These are phyloP conservation scores for Hymenoscyphus linearis DNA, from an alignment of 2,329 filamentous ascomycete genomes.

Conservation along the genomic window DNA sequence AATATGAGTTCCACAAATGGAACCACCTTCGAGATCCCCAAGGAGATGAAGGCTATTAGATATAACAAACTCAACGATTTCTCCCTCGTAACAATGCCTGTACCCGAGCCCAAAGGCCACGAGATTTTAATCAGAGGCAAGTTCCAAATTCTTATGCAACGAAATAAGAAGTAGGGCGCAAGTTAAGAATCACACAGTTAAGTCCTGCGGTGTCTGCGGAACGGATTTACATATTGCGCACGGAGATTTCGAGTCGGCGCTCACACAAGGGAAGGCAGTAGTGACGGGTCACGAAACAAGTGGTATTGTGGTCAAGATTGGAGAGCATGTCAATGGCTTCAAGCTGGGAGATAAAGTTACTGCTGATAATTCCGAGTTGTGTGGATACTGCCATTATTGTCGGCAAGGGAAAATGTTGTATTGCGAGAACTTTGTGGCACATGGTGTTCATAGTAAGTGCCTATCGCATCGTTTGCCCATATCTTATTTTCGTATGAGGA, in stretches of 20 bases:
- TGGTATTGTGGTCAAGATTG: conserved; percentile 18
- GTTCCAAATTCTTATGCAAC: neutral
- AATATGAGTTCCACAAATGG: conserved; percentile 10
- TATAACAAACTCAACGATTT: conserved; percentile 20
- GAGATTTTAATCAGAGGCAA: conserved; percentile 16
- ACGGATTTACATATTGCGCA: conserved; percentile 18
- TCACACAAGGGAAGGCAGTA: conserved; percentile 14
- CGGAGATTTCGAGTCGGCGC: conserved; percentile 17
- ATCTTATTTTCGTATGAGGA: too few relatives aligned
- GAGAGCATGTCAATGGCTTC: conserved; percentile 17
- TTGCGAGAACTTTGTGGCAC: conserved; percentile 19
- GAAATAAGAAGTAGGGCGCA: neutral
- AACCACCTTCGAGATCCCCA: conserved; percentile 11
- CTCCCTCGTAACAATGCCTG: conserved; percentile 17
- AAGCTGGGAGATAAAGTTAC: conserved; percentile 19
- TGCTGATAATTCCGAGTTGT: conserved; percentile 17
- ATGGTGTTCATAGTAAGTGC: conserved; percentile 18
- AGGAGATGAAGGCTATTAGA: conserved; percentile 18
- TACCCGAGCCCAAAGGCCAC: conserved; percentile 15
- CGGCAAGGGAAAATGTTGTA: conserved; percentile 18
- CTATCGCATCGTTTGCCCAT: neutral
- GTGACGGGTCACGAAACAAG: conserved; percentile 19
- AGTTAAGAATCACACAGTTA: conserved; percentile 3
- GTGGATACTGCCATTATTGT: conserved; percentile 19
- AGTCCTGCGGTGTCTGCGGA: conserved; percentile 18